phyloP scores from a whole-genome alignment of 2,329 filamentous ascomycete genomes.

The Alternaria sp. region DNA sequence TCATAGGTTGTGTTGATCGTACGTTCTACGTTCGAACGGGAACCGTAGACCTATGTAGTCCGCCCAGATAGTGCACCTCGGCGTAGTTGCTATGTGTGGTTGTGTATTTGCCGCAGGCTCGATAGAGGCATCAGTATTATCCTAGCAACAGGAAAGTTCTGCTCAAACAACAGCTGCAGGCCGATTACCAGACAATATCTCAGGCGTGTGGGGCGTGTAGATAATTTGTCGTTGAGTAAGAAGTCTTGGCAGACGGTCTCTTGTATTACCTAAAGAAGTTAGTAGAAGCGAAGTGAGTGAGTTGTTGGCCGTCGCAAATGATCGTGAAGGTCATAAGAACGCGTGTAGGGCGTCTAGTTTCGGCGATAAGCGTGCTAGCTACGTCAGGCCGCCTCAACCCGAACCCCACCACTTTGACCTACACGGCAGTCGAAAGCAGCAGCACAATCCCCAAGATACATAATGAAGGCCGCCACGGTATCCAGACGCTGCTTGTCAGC shows the following conservation, averaged over 20 bases:
- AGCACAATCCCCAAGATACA: not conserved
- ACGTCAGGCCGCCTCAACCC: slow-evolving; percentile 9
- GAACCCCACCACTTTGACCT: not conserved
- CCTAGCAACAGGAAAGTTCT: not conserved
- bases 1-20: not conserved
- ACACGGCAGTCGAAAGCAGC: not conserved
- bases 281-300: not conserved
- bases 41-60: not conserved
- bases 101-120: not conserved
- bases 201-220: not conserved
- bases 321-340: slow-evolving; percentile 11
- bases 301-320: not conserved
- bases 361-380: slow-evolving; percentile 11
- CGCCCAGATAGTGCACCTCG: not conserved
- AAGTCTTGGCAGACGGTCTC: not conserved
- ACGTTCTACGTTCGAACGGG: not conserved
- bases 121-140: not conserved
- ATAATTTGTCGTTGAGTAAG: not conserved
- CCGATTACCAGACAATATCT: not conserved
- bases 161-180: not conserved
- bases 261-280: not conserved
- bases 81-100: not conserved
- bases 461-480: slow-evolving; percentile 17
- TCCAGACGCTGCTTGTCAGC: slow-evolving; percentile 14
- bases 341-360: slow-evolving; percentile 20